Conservation (phyloP, 345 rosid genomes). For the Firmiana major region DNA sequence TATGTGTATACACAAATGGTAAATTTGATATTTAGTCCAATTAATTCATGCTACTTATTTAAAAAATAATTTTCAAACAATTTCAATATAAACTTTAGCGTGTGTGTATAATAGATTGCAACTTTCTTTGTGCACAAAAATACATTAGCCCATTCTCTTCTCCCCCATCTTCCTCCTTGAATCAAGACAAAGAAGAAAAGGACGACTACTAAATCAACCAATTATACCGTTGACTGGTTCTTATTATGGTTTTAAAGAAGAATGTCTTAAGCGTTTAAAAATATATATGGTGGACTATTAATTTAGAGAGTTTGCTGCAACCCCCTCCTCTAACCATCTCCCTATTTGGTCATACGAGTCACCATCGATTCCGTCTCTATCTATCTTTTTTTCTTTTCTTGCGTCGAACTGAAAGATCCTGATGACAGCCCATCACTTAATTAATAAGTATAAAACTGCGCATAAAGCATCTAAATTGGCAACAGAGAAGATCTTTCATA, state of each 20-base stretch:
- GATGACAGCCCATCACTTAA: neutral
- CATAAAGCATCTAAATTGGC: neutral
- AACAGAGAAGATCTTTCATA: neutral
- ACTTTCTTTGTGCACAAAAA: too few species aligned
- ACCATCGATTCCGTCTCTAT: conserved; percentile 16
- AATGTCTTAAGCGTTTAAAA: conserved; percentile 13
- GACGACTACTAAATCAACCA: conserved; percentile 15
- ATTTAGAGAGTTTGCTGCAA: conserved; percentile 36
- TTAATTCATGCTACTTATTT: too few species aligned
- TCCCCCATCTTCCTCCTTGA: too few species aligned
- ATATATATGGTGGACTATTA: conserved; percentile 11
- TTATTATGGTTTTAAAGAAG: conserved; percentile 4
- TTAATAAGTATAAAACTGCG: neutral
- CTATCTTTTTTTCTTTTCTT: conserved; percentile 11
- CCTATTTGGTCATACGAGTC: conserved; percentile 33
- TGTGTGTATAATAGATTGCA: too few species aligned
- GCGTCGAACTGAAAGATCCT: neutral
- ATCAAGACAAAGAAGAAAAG: conserved; percentile 21
- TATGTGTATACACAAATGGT: too few species aligned
- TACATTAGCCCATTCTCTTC: neutral
- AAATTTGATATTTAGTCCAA: too few species aligned
- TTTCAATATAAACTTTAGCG: too few species aligned
- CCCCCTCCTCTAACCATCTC: conserved; percentile 42
- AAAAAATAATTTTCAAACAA: too few species aligned
- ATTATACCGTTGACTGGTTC: conserved; percentile 16